Evolutionary conservation across 2,329 filamentous ascomycete genomes (phyloP), one percentile per base, ranked within the genome.

Genomic region (Chrysoporthe puriensis): DNA sequence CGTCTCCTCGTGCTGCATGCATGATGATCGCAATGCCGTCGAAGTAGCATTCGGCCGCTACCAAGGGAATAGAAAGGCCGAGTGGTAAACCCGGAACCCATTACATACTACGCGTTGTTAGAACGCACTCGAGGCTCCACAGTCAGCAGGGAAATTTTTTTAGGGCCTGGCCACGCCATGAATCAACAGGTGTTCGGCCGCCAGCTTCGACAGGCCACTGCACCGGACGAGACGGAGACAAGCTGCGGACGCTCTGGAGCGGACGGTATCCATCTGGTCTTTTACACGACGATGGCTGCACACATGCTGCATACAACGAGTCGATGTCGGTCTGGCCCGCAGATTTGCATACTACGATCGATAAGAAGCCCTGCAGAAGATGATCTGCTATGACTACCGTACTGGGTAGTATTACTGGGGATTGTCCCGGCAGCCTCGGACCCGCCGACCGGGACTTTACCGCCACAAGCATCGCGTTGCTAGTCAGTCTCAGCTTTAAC

Each of bases 11-110:
- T 52, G 48, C 48, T 52, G 48, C 11, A 26, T 26, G 11, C 50
- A 21, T 16, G 50, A 54, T 54, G 50, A 54, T 54, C 50, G 14
- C 50, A 52, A 52, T 52, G 50, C 50, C 9, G 18, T 48, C 44
- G n/a, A 48, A 21, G 46, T 21, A 34, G 4, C 26, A 54, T 54
- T 54, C 4, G 21, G 50, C 21, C 21, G 21, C 50, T 54, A 54
- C 50, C 50, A 32, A 34, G 50, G 26, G 21, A 32, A 54, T 54
- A 26, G 48, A 14, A 32, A n/a, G 26, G 26, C 50, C 50, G 50
- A 34, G 26, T 32, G 48, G 26, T 34, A 34, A 34, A 54, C 21
- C 26, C 21, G 26, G 26, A 34, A 34, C 50, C 21, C 50, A 54
- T 54, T 54, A 54, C 50, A 54, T 54, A 54, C 13, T 54, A 6